Base-by-base conservation (phyloP, 2,329 filamentous ascomycete species). In the Diplodia mutila region DNA sequence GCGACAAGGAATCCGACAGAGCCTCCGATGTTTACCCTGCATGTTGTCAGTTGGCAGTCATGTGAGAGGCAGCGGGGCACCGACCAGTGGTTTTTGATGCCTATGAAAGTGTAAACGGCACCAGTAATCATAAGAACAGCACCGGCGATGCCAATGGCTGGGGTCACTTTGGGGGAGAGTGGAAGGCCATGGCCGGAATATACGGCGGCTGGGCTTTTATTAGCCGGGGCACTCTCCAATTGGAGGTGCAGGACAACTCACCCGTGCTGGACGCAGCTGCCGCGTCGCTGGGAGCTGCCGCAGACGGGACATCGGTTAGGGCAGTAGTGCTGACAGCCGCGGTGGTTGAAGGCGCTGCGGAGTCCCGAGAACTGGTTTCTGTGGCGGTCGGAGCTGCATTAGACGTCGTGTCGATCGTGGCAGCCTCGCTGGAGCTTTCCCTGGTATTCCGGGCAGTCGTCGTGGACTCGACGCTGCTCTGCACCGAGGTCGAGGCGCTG, bases 121-220 rank as follows among this genome's bases (percentile, higher is more conserved):
- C 94, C 94, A 9, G 89, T 87, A 4, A 89, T 75, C 52, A 98
- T 84, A 69, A 98, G 83, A 61, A 97, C 82, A 23, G 90, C 86
- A 27, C 94, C 94, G 39, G 89, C 89, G 59, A 97, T 86, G 3
- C 89, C 92, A 79, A 92, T 89, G 49, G 90, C 93, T 3, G 94
- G 93, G 1, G 93, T 97, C 57, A 98, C 84, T 66, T 78, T 80
- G 0, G 94, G 93, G 27, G 86, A 74, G 39, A 97, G 81, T 0
- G 94, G 94, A 21, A 97, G 84, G 11, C 66, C 66, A n/a, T 65
- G 65, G 27, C 65, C 67, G 42, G 54, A 55, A 34, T 66, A 66
- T n/a, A 67, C 51, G 57, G 48, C 49, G 25, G 37, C 57, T 67
- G 53, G 37, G 16, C n/a, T 63, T 63, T 49, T 63, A 37, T 63